Evolutionary conservation across 2,329 filamentous ascomycete species (phyloP), one percentile per base, ranked within the genome.

Genomic region (Pseudogymnoascus sp.): DNA sequence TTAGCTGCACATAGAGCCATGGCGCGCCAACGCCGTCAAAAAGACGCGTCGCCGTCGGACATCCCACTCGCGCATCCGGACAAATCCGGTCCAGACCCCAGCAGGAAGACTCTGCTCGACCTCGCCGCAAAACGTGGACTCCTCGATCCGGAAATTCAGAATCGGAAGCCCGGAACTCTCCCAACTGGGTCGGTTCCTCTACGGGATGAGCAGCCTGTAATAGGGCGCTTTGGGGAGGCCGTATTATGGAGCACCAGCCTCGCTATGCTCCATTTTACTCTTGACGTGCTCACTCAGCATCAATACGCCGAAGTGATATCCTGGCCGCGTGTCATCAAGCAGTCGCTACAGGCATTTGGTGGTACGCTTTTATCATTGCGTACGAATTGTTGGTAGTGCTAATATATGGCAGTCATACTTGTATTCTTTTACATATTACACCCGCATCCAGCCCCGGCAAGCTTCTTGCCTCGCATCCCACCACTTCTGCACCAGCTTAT

Each of bases 241-340:
- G 35, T 81, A 2, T 74, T 87, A 24, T 87, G 82, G 81, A 79
- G 78, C 5, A 74, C 83, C 9, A 85, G 84, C 64, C 74, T 94
- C 68, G 78, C 83, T 10, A 89, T 86, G 78, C 74, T 92, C 59
- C 88, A 93, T 71, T 86, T 92, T 67, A 90, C 87, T 0, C 80
- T 94, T 60, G 89, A 93, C 70, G 85, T 92, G 37, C 78, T 94
- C 9, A 88, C 92, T 21, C 88, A 91, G 71, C 81, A 87, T 67
- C 90, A 94, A 73, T 94, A 90, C 69, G 83, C 84, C n/a, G 79
- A 85, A 64, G 79, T 84, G 1, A 79, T 92, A 2, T 71, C 80
- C 3, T 90, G 86, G 85, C 62, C 69, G 0, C 24, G 57, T 4
- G 79, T 91, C 2, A 66, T 78, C 10, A 69, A 70, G 58, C 79